Evolutionary conservation across 768 basidiomycete genomes (phyloP), one percentile per base, ranked within the genome.

Genomic region (Coprinopsis marcescibilis): DNA sequence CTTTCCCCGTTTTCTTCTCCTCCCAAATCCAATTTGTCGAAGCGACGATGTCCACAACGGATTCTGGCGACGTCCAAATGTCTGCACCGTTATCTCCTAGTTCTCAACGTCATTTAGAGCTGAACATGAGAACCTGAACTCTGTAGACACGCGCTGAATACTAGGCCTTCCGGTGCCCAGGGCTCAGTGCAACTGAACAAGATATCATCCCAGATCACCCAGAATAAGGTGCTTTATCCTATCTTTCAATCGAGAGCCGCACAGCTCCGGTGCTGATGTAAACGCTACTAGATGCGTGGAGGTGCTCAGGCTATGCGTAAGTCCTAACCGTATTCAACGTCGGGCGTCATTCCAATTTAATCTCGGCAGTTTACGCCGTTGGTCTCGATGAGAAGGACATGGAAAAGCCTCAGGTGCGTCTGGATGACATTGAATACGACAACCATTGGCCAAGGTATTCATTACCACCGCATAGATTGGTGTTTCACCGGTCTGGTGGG

Each of bases 401-500:
- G 81, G 61, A 83, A 46, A 91, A 89, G 61, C 81, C 90, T 44
- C 89, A 92, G 74, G 86, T 85, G 59, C 17, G 17, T 20, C n/a
- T n/a, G n/a, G n/a, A n/a, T n/a, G n/a, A n/a, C n/a, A n/a, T n/a
- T n/a, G n/a, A n/a, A n/a, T n/a, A n/a, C n/a, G n/a, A n/a, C n/a
- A n/a, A n/a, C n/a, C n/a, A n/a, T n/a, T n/a, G n/a, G n/a, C n/a
- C n/a, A n/a, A n/a, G n/a, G n/a, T n/a, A n/a, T n/a, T n/a, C n/a
- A n/a, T 14, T 48, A 17, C 12, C 21, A 26, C 48, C 49, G 17
- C 44, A 23, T 20, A 90, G 85, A 83, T 93, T 57, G 90, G 90
- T 37, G 89, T 93, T 57, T 86, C 86, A 24, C 83, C 87, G 2
- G 75, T 91, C 43, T 93, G 89, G 89, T 93, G 89, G 88, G 89